Base-by-base conservation (phyloP, 495 filamentous ascomycete species). In the Bacidia rubella region DNA sequence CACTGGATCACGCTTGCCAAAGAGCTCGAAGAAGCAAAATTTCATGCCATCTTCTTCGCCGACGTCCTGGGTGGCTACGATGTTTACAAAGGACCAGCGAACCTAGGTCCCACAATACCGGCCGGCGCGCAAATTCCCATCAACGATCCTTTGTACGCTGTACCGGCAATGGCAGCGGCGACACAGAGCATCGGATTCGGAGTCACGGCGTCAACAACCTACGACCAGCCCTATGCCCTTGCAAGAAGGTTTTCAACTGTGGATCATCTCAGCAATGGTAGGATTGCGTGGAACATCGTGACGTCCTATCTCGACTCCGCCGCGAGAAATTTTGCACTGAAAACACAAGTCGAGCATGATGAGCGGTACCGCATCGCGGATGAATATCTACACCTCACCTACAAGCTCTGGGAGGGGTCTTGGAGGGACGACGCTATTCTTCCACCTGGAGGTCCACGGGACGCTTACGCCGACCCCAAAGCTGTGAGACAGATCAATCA, bases 281-380 rank as follows among this genome's bases (percentile, higher is more conserved):
- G 76, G 40, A 52, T 77, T 41, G 74, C 72, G 32, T 78, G 76
- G 77, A 79, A 80, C 60, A 73, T 81, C 32, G 78, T 82, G 3
- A 80, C 75, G 0, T 74, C 73, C 27, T 80, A 80, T 57, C 63
- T 80, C 11, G 75, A 80, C 57, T 74, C 70, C 41, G 76, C 77
- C 1, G 77, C 78, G 0, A 64, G 66, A 27, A 80, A 80, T 63
- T 80, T 78, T 70, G 29, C 7, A 35, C 15, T 35, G 15, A 15
- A 35, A 35, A 35, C 29, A 15, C 29, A 35, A 15, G 29, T 35
- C 7, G 29, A 35, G 29, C 29, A 35, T 35, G 29, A 35, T 15
- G 29, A 35, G 29, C 68, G 75, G 11, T 72, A 78, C 51, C 77
- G 80, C 47, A 75, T 78, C 21, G 74, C 75, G 7, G 47, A 59